Evolutionary conservation across 176 grass and related monocot genomes (phyloP).

Genomic region (Oryza glaberrima): DNA sequence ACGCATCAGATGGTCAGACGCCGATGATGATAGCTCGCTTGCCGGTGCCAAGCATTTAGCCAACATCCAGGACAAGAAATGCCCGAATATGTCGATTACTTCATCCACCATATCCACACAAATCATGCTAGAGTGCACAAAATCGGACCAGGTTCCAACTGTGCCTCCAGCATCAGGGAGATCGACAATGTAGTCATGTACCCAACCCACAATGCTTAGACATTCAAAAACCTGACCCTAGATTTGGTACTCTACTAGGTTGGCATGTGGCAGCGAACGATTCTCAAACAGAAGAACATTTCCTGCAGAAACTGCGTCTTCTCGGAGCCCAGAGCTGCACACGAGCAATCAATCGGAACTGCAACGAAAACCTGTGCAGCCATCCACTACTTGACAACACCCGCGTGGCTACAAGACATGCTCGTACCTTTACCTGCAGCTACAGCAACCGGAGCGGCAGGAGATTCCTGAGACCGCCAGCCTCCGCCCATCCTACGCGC

Average conservation of each 20-base stretch:
- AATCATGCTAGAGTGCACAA: neutral
- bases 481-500: slow-evolving; percentile 7
- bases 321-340: neutral
- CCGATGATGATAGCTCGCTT: neutral
- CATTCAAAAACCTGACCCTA: neutral
- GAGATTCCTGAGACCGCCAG: slow-evolving; percentile 48
- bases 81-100: neutral
- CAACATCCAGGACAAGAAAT: neutral
- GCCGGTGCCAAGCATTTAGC: neutral
- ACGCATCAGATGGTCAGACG: neutral
- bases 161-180: neutral
- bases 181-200: neutral
- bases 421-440: slow-evolving; percentile 34
- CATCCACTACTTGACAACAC: neutral
- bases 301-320: neutral
- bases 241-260: neutral
- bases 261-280: neutral
- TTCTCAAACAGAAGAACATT: neutral
- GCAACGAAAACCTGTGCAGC: neutral
- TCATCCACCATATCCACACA: neutral
- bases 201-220: neutral
- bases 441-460: slow-evolving; percentile 49
- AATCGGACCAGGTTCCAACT: neutral
- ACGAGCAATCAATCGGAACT: neutral
- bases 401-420: neutral